A percentile compares a stretch with the other conserved stretches of the same genome.
Conservation (phyloP, 495 filamentous ascomycete species). For the Gamarada debralockiae region DNA sequence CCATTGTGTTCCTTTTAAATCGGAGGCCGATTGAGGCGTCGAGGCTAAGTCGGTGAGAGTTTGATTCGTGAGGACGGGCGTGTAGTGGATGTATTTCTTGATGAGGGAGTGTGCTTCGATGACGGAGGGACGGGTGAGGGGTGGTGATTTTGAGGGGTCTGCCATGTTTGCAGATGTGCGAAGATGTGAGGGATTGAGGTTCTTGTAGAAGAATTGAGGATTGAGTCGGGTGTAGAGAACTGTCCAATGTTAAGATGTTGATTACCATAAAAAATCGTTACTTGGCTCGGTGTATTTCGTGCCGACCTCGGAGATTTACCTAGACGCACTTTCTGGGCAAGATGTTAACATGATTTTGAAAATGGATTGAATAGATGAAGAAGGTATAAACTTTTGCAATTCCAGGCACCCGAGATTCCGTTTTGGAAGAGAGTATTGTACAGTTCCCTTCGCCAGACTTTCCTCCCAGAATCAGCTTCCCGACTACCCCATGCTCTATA, state of each 20-base stretch:
- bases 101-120: slow-evolving; percentile 68
- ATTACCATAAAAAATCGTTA: not conserved
- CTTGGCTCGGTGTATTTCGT: slow-evolving; percentile 4
- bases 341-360: not conserved
- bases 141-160: slow-evolving; percentile 44
- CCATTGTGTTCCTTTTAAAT: slow-evolving; percentile 52
- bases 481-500: not conserved
- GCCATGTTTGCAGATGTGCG: slow-evolving; percentile 36
- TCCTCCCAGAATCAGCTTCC: slow-evolving; percentile 12
- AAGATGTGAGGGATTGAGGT: not conserved
- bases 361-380: not conserved
- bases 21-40: slow-evolving; percentile 50
- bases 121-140: slow-evolving; percentile 67
- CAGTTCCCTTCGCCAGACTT: slow-evolving; percentile 23
- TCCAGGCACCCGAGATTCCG: slow-evolving; percentile 20
- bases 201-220: not conserved
- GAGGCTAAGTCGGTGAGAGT: slow-evolving; percentile 75
- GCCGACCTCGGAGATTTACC: slow-evolving; percentile 15
- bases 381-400: slow-evolving; percentile 23
- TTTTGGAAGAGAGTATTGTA: slow-evolving; percentile 22
- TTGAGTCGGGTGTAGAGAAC: not conserved
- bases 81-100: slow-evolving; percentile 71
- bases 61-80: slow-evolving; percentile 73
- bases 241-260: not conserved
- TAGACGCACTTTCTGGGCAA: not conserved